phyloP scores from a whole-genome alignment of 352 stramenopile genomes.

The Phytophthora pinifolia region DNA sequence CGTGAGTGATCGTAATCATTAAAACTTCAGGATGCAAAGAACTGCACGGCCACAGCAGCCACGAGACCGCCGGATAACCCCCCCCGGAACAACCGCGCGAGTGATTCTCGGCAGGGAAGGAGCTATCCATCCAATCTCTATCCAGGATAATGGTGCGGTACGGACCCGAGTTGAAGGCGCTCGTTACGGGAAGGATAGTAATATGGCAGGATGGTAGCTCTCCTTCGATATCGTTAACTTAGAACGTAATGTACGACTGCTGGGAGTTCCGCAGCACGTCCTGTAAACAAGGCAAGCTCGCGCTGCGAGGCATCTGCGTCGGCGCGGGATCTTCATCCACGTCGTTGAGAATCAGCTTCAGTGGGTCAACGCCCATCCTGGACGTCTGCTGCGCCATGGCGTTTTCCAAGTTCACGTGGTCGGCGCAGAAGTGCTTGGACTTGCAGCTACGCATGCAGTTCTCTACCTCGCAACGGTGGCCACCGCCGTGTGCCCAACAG shows the following conservation, averaged over 20 bases:
- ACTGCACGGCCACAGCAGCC: not conserved
- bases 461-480: too few relatives aligned
- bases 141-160: not conserved
- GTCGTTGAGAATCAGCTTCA: constrained; percentile 22
- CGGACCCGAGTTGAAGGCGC: not conserved
- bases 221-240: constrained; percentile 2
- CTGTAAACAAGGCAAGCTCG: constrained; percentile 24
- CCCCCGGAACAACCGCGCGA: too few relatives aligned
- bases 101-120: not conserved
- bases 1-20: too few relatives aligned
- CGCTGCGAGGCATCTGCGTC: constrained; percentile 2
- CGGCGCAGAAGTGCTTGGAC: too few relatives aligned
- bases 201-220: not conserved
- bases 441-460: too few relatives aligned
- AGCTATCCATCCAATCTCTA: not conserved
- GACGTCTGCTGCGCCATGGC: not conserved
- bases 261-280: constrained; percentile 32
- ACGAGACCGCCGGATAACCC: constrained; percentile 10
- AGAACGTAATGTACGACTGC: constrained; percentile 12
- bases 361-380: constrained; percentile 1
- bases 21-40: constrained; percentile 16
- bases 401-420: too few relatives aligned
- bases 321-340: not conserved
- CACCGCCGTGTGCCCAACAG: too few relatives aligned
- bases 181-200: too few relatives aligned